Base-by-base conservation (phyloP, 1,284 basidiomycete genomes). In the Sphaerobolus stellatus region DNA sequence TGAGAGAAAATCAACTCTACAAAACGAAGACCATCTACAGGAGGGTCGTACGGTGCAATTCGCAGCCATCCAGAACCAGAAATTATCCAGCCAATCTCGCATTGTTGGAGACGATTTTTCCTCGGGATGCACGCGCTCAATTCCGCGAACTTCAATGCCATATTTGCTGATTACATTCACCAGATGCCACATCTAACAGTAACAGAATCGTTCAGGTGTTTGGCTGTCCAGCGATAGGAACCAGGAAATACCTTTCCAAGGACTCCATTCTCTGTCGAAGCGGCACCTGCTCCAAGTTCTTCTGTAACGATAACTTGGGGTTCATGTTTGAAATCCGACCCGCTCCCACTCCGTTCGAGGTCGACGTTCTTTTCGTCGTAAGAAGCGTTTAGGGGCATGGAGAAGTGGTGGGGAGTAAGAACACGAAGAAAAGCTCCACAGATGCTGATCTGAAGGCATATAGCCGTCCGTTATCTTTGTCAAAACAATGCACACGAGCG, bases 131-230 rank as follows among this genome's bases (percentile, higher is more conserved):
- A 68, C 58, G 40, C 66, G 66, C 54, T 68, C 66, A 43, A 68
- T 68, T n/a, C 66, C 66, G 24, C 64, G 62, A 14, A 61, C 59
- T 50, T 68, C 66, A 38, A 66, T 61, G 40, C 65, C 65, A 54
- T 60, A 66, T 40, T 58, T 59, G 55, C 66, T 64, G 18, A 67
- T 54, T 36, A 59, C 58, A 30, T 62, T 61, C 25, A 65, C 64
- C 25, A 64, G 46, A 5, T 34, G 51, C 66, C 66, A 67, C 29
- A 67, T 59, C 52, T 51, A 36, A n/a, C 3, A n/a, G 8, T 3
- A 45, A 13, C 18, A 33, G n/a, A 41, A 43, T 5, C 20, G 2
- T 14, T 7, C n/a, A 27, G 31, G 22, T 4, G 20, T 28, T 1
- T 20, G 18, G 43, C 29, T 25, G 13, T 33, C 38, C 11, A 22